Conservation (phyloP, 192 early-diverging fungal species). For the Entomortierella parvispora region DNA sequence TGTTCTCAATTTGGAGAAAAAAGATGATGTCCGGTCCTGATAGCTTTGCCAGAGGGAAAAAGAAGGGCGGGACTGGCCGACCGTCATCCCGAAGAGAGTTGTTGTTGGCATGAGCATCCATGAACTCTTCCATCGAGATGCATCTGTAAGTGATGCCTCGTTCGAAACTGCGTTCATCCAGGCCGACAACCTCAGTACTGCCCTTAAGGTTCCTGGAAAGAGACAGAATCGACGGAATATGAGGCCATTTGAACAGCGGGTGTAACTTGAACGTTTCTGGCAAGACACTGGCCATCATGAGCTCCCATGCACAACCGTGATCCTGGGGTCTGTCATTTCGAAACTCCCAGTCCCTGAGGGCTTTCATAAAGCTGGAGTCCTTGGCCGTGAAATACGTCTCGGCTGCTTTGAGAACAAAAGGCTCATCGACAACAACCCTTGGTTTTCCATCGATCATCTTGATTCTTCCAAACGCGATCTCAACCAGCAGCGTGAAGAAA, state of each 20-base stretch:
- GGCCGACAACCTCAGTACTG: constrained; percentile 11
- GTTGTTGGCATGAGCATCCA: constrained; percentile 18
- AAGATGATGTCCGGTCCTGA: constrained; percentile 23
- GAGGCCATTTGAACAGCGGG: constrained; percentile 7
- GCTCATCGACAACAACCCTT: constrained; percentile 16
- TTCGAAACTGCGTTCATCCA: constrained; percentile 9
- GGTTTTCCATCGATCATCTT: constrained; percentile 6
- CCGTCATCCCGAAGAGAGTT: background rate
- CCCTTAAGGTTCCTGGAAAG: background rate
- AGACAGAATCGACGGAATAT: constrained; percentile 2
- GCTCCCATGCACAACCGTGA: constrained; percentile 12
- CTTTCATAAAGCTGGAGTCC: constrained; percentile 18
- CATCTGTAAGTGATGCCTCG: constrained; percentile 8
- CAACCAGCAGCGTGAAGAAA: constrained; percentile 4
- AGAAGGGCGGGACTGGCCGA: constrained; percentile 9
- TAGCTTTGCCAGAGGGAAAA: constrained; percentile 14
- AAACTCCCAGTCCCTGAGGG: background rate
- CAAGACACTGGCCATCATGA: constrained; percentile 21
- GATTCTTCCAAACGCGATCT: constrained; percentile 16
- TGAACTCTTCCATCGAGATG: constrained; percentile 20
- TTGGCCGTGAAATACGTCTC: constrained; percentile 16
- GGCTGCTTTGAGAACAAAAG: constrained; percentile 12
- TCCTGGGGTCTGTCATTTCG: constrained; percentile 3
- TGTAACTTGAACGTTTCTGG: constrained; percentile 7
- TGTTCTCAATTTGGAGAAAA: constrained; percentile 4